Percentiles rank a stretch among this genome's conserved stretches.
phyloP scores from a whole-genome alignment of 108 stramenopile species.

The Parietichytrium sp. region DNA sequence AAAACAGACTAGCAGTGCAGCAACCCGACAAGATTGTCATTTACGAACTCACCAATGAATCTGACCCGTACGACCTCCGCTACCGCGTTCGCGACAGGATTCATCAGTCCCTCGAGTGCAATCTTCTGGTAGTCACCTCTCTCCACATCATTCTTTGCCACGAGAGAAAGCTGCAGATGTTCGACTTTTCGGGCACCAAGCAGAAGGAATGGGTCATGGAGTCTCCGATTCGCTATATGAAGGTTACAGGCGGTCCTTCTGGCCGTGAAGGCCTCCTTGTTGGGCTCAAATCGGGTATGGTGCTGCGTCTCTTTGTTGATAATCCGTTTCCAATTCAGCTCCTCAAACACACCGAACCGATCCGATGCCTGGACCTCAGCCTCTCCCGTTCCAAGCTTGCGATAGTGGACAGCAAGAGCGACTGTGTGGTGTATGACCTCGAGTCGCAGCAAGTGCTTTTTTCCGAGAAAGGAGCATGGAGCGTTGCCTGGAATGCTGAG shows the following conservation, averaged over 20 bases:
- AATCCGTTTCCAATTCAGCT: conserved; percentile 67
- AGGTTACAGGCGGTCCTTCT: conserved; percentile 59
- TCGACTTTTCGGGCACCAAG: conserved; percentile 45
- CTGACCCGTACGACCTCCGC: conserved; percentile 46
- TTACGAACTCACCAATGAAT: conserved; percentile 54
- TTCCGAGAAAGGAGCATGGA: conserved; percentile 46
- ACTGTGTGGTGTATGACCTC: conserved; percentile 54
- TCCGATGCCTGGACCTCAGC: conserved; percentile 43
- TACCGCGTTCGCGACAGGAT: conserved; percentile 58
- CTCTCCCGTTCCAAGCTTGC: conserved; percentile 49
- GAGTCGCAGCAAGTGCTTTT: conserved; percentile 48
- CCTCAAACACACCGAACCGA: conserved; percentile 40
- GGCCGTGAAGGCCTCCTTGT: conserved; percentile 62
- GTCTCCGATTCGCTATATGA: conserved; percentile 48
- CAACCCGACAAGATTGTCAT: conserved; percentile 55
- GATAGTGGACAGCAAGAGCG: conserved; percentile 52
- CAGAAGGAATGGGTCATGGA: conserved; percentile 63
- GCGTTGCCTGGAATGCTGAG: conserved; percentile 61
- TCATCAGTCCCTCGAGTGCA: conserved; percentile 39
- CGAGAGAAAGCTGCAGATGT: conserved; percentile 53
- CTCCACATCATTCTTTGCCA: conserved; percentile 55
- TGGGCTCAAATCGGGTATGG: conserved; percentile 56
- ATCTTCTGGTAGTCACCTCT: conserved; percentile 55
- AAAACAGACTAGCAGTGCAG: conserved; percentile 62
- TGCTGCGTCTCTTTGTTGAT: conserved; percentile 58